Evolutionary conservation across 78 protist species (phyloP).

Genomic region (Paulinella micropora): DNA sequence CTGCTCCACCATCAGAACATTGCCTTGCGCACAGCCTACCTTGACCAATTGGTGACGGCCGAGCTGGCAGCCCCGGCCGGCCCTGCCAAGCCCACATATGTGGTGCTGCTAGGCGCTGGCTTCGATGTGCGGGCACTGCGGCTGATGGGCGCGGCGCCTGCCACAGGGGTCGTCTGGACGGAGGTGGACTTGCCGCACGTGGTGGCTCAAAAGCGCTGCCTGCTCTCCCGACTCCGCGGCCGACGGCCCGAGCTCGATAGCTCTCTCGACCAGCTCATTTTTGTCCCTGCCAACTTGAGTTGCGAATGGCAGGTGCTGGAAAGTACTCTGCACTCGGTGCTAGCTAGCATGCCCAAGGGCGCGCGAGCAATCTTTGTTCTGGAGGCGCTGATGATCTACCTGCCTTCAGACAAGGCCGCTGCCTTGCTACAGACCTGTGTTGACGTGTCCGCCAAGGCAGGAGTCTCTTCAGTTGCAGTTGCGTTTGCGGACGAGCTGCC

Average conservation of each 20-base stretch:
- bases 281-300: background rate
- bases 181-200: slow-evolving; percentile 10
- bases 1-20: slow-evolving; percentile 12
- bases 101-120: slow-evolving; percentile 12
- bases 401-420: background rate
- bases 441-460: background rate
- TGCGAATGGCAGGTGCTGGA: background rate
- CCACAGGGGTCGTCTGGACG: background rate
- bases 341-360: too few relatives aligned
- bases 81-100: background rate
- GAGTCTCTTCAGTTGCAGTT: background rate
- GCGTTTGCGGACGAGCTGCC: background rate
- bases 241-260: background rate
- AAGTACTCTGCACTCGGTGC: background rate
- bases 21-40: background rate
- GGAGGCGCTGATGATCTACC: slow-evolving; percentile 18
- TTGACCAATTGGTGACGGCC: background rate
- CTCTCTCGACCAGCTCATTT: background rate
- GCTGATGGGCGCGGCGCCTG: background rate
- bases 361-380: background rate
- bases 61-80: background rate
- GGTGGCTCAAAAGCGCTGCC: background rate
- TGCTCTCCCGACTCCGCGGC: background rate
- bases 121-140: slow-evolving; percentile 3
- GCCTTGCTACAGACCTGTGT: background rate